Evolutionary conservation across 164 flowering plant genomes (phyloP).

Genomic region (Vitis rupestris): DNA sequence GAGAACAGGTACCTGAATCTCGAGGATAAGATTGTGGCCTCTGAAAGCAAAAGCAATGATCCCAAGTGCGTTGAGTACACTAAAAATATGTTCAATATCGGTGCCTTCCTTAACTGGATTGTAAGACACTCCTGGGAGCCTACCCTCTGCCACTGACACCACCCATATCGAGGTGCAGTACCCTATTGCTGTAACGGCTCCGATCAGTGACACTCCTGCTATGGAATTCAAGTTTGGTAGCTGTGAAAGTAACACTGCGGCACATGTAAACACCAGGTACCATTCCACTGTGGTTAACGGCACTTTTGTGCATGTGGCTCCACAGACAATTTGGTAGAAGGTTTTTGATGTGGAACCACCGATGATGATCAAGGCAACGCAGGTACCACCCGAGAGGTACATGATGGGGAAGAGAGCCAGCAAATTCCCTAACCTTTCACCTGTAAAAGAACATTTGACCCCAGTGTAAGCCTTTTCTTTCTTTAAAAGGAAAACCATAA

Average conservation of each 20-base stretch:
- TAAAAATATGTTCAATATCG: slow-evolving; percentile 13
- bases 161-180: slow-evolving; percentile 63
- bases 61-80: slow-evolving; percentile 44
- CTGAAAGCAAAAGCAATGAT: slow-evolving; percentile 61
- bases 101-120: slow-evolving; percentile 21
- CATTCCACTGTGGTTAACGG: slow-evolving; percentile 59
- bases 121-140: slow-evolving; percentile 33
- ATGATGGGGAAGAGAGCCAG: slow-evolving; percentile 51
- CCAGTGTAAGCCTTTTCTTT: no score
- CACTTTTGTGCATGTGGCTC: slow-evolving; percentile 29
- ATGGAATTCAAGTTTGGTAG: slow-evolving; percentile 76
- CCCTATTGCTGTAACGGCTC: slow-evolving; percentile 53
- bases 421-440: slow-evolving; percentile 44
- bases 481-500: no score
- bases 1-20: slow-evolving; percentile 56
- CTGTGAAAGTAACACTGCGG: slow-evolving; percentile 51
- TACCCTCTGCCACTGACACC: slow-evolving; percentile 36
- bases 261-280: slow-evolving; percentile 66
- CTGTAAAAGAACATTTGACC: slow-evolving; percentile 25
- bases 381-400: slow-evolving; percentile 77
- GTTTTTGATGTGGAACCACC: slow-evolving; percentile 55
- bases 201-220: slow-evolving; percentile 61
- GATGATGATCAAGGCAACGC: slow-evolving; percentile 50
- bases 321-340: slow-evolving; percentile 53
- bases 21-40: slow-evolving; percentile 69